phyloP scores from a whole-genome alignment of 805 yeast genomes.

The Candida cerambycidarum region DNA sequence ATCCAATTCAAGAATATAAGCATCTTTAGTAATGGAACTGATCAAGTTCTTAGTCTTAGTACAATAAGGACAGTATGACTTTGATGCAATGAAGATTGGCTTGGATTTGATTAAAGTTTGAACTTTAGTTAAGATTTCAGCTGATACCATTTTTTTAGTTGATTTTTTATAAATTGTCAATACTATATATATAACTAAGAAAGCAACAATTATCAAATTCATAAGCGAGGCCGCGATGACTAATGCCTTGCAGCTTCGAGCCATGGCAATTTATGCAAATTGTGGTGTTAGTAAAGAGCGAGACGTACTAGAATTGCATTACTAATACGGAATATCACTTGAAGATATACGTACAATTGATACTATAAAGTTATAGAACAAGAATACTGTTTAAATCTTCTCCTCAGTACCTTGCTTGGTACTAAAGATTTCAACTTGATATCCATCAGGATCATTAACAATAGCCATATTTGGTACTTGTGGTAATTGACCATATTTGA shows the following conservation, averaged over 20 bases:
- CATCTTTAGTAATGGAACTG: slow-evolving; percentile 40
- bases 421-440: slow-evolving; percentile 64
- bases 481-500: slow-evolving; percentile 55
- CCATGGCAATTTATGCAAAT: too few species aligned
- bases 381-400: too few species aligned
- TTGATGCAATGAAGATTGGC: slow-evolving; percentile 78
- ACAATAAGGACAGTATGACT: slow-evolving; percentile 50
- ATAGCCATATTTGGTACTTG: slow-evolving; percentile 62
- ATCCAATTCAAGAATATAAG: slow-evolving; percentile 57
- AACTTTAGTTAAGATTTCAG: slow-evolving; percentile 56
- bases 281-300: too few species aligned
- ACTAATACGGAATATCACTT: too few species aligned
- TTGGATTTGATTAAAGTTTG: slow-evolving; percentile 62
- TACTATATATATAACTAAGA: slow-evolving; percentile 1
- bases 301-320: too few species aligned
- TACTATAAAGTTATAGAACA: too few species aligned
- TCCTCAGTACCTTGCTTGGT: not conserved
- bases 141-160: slow-evolving; percentile 49
- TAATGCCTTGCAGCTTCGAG: not conserved
- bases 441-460: slow-evolving; percentile 87
- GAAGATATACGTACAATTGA: too few species aligned
- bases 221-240: slow-evolving; percentile 4
- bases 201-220: slow-evolving; percentile 1
- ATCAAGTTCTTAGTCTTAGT: slow-evolving; percentile 40
- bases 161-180: not conserved